These are phyloP conservation scores for Candida sonorensis DNA, from an alignment of 805 yeast genomes.

Conservation along the genomic window DNA sequence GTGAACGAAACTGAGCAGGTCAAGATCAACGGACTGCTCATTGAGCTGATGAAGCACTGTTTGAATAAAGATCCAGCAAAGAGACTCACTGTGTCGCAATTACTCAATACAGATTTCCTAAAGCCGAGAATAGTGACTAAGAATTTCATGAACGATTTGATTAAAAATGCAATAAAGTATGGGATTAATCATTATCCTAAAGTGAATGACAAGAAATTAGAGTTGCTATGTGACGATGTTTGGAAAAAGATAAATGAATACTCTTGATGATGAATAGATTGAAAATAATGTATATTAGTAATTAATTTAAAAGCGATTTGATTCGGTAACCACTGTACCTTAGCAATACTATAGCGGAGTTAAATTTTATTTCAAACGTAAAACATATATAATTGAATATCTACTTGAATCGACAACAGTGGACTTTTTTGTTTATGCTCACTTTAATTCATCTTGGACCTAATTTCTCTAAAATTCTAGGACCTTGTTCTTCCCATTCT, in stretches of 20 bases:
- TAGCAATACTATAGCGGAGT: too few species aligned
- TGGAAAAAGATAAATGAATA: conserved; percentile 44
- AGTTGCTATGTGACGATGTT: conserved; percentile 47
- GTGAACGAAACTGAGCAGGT: conserved; percentile 13
- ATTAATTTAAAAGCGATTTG: too few species aligned
- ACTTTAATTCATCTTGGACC: conserved; percentile 69
- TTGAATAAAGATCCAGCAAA: conserved; percentile 61
- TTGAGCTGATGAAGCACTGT: conserved; percentile 69
- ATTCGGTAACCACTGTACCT: not conserved
- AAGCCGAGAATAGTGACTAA: conserved; percentile 69
- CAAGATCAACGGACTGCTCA: conserved; percentile 31
- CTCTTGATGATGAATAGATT: conserved; percentile 14
- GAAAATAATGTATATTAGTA: too few species aligned
- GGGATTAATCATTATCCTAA: conserved; percentile 45
- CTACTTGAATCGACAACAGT: too few species aligned
- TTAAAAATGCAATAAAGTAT: conserved; percentile 69
- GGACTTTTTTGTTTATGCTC: too few species aligned
- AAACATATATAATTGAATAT: too few species aligned
- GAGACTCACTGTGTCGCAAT: conserved; percentile 58
- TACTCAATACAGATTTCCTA: conserved; percentile 58
- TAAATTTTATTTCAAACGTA: too few species aligned
- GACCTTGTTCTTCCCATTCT: conserved; percentile 98
- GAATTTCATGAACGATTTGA: conserved; percentile 59
- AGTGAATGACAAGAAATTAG: conserved; percentile 30
- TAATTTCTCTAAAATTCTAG: conserved; percentile 74